These are phyloP conservation scores for Sugiyamaella valdiviana DNA, from an alignment of 805 yeast species.

Conservation along the genomic window DNA sequence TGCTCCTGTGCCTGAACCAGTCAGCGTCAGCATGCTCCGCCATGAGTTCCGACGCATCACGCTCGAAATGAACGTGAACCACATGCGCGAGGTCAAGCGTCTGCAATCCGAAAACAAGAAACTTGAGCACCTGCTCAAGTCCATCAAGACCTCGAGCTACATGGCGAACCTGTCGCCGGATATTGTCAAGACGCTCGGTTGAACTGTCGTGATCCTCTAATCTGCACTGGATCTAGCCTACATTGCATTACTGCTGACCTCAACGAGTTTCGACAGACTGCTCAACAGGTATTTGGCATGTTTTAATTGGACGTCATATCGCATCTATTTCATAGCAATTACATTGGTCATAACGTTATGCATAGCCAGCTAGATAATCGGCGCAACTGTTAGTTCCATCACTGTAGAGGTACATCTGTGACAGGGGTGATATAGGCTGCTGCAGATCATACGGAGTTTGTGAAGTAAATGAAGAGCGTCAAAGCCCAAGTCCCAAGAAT, in stretches of 20 bases:
- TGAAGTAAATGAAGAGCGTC: background rate
- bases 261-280: no score
- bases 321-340: no score
- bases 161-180: constrained; percentile 20
- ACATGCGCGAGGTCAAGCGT: constrained; percentile 24
- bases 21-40: constrained; percentile 27
- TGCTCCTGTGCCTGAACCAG: constrained; percentile 9
- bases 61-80: constrained; percentile 26
- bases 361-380: no score
- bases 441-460: background rate
- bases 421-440: no score
- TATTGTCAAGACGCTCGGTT: constrained; percentile 16
- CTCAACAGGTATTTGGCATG: background rate
- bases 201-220: background rate
- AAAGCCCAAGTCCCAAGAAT: background rate
- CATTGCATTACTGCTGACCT: no score
- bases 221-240: no score
- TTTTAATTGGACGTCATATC: no score
- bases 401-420: no score
- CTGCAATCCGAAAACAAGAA: constrained; percentile 24
- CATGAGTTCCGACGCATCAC: constrained; percentile 32
- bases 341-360: no score
- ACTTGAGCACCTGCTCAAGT: constrained; percentile 20
- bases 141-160: constrained; percentile 24
- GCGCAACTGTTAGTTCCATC: no score